Percentiles rank a stretch among this genome's conserved stretches.
Evolutionary conservation across 1,139 yeast species (phyloP).

Genomic region (Hemisphaericaspora xylofermentans): DNA sequence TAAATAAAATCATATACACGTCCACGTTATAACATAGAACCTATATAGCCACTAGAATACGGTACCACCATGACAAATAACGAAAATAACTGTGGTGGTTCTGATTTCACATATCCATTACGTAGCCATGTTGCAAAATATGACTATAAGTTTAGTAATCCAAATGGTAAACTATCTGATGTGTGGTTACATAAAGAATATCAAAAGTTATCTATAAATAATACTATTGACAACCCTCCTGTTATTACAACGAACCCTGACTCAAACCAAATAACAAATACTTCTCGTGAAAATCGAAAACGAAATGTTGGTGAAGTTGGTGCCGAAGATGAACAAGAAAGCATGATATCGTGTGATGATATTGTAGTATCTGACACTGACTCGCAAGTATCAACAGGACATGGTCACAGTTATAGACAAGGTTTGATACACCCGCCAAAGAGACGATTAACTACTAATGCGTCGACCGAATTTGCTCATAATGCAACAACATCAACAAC

Average conservation of each 20-base stretch:
- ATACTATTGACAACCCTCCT: constrained; percentile 5
- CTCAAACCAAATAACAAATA: background rate
- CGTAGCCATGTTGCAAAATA: constrained; percentile 27
- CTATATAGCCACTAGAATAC: background rate
- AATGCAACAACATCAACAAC: background rate
- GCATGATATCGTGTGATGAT: constrained; percentile 36
- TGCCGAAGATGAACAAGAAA: constrained; percentile 18
- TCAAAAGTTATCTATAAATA: constrained; percentile 24
- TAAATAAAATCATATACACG: too few relatives aligned
- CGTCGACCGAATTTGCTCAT: constrained; percentile 6
- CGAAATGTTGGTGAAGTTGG: constrained; percentile 19
- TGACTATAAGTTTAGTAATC: constrained; percentile 36
- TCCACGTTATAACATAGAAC: too few relatives aligned
- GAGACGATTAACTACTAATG: constrained; percentile 28
- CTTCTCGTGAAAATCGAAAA: constrained; percentile 24
- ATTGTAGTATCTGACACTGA: constrained; percentile 40
- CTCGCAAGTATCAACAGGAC: constrained; percentile 22
- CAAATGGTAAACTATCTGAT: constrained; percentile 35
- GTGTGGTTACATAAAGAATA: constrained; percentile 36
- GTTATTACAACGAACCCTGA: too few relatives aligned
- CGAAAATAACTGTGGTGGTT: background rate
- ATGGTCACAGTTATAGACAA: constrained; percentile 13
- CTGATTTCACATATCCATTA: constrained; percentile 29
- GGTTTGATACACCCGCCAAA: constrained; percentile 40
- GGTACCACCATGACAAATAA: background rate